Base-by-base conservation (phyloP, 202 grass and related monocot species). In the Elaeis oleifera region DNA sequence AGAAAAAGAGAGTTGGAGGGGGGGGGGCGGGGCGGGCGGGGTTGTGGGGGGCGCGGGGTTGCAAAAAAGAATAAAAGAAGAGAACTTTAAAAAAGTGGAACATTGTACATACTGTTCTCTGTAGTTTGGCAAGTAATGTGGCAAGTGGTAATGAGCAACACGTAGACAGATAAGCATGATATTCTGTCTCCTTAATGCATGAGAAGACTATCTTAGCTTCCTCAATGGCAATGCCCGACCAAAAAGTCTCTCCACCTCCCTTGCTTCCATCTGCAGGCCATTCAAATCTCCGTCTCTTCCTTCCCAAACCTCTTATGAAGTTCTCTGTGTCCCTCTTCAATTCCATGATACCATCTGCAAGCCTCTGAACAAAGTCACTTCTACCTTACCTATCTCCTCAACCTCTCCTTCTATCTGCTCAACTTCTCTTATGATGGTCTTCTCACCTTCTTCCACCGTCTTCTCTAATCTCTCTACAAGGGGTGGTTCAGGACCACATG, bases 211-310 rank as follows among this genome's bases (percentile, higher is more conserved):
- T 64, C 94, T 72, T 61, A 99, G 71, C 62, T 89, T 97, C 77
- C 94, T 83, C 63, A 99, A 62, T 8, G 94, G 94, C 62, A 99
- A 64, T 54, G 88, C 66, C 24, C 85, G 65, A 22, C 88, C 74
- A 56, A 99, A 99, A 53, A 92, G 50, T 60, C 86, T 64, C 69
- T 99, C 94, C 3, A 99, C 82, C 68, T 86, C 82, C 11, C 65
- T 74, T 4, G 94, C 94, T 69, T 99, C 88, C 88, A 99, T 71
- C 70, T 99, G 78, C 59, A 99, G 62, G 73, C 76, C 68, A 78
- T 99, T 80, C 82, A 97, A 77, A 97, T 32, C 52, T 92, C 85
- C 81, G 92, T 89, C 62, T 97, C 94, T 73, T 97, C 88, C 64
- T 89, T 92, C 64, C 83, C 61, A 96, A 49, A 23, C 87, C 91